phyloP scores from a whole-genome alignment of 177 flowering plant genomes.

The Vitis hybrid region DNA sequence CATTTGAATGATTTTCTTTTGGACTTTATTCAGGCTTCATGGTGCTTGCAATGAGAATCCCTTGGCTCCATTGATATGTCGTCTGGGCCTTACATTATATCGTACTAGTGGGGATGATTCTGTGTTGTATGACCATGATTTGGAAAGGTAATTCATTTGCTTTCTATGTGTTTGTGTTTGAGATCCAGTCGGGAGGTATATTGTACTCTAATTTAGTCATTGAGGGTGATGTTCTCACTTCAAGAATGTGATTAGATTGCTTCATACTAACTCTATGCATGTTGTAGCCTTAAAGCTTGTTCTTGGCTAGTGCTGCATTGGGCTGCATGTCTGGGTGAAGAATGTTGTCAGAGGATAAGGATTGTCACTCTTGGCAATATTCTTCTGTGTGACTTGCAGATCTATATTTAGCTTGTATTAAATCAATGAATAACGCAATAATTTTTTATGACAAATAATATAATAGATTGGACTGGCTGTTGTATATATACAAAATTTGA shows the following conservation, averaged over 20 bases:
- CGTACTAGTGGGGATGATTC: conserved; percentile 95
- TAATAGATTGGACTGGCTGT: background rate
- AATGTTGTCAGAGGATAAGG: background rate
- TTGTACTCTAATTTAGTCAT: no score
- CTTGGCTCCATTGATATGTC: conserved; percentile 86
- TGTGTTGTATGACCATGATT: conserved; percentile 87
- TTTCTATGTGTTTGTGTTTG: background rate
- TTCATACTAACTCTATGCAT: background rate
- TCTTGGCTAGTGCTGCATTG: background rate
- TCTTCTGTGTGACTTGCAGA: background rate
- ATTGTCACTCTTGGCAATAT: background rate
- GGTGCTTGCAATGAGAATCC: conserved; percentile 99
- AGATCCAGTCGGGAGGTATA: no score
- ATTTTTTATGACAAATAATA: background rate
- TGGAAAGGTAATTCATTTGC: conserved; percentile 52
- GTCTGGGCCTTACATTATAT: conserved; percentile 72
- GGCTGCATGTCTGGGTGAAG: background rate
- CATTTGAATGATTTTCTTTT: background rate
- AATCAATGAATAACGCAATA: no score
- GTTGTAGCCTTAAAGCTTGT: background rate
- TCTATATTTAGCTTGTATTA: no score
- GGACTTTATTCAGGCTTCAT: conserved; percentile 63
- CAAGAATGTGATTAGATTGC: background rate
- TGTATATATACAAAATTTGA: no score
- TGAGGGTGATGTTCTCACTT: background rate